Evolutionary conservation across 2,329 filamentous ascomycete species (phyloP), one percentile per base, ranked within the genome.

Genomic region (Hortaea werneckii): DNA sequence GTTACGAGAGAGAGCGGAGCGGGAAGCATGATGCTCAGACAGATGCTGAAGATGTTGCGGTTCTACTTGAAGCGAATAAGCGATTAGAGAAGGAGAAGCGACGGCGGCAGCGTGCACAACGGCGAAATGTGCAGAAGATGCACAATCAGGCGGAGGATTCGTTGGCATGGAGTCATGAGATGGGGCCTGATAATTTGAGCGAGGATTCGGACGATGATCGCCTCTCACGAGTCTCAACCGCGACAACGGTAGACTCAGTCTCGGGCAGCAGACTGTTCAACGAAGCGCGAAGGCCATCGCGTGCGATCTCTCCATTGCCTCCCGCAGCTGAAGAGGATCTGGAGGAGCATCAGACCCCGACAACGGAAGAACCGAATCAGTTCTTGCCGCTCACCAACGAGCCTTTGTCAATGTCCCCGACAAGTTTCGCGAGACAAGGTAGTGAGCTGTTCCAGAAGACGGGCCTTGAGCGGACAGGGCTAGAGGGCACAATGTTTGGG

Each of bases 151-250:
- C 52, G 2, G 53, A 55, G 1, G 74, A 75, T 1, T 75, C 79
- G 29, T 79, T 84, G 40, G 79, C 78, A 39, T 95, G 88, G 87
- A 95, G 88, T 67, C 75, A 89, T 49, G 87, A 95, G 59, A 80
- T 88, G 60, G 86, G 84, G 40, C 79, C 72, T 8, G 76, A 79
- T 46, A 74, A 73, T 8, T 71, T 76, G 46, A 73, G 75, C 44
- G 75, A 79, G 35, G 62, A 63, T 26, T 62, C 57, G 6, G 62
- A 64, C 28, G 59, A 63, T 20, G 64, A 67, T 26, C 50, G 54
- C 9, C 46, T 64, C 11, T 67, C 65, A 26, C 57, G 65, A 8
- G 55, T 63, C 4, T 65, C 65, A 5, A 63, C 63, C 4, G 60
- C 61, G 9, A 55, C 60, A 10, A 63, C 63, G 2, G 42, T 44